Evolutionary conservation across 1,284 basidiomycete genomes (phyloP).

Genomic region (Trametes polyzona): DNA sequence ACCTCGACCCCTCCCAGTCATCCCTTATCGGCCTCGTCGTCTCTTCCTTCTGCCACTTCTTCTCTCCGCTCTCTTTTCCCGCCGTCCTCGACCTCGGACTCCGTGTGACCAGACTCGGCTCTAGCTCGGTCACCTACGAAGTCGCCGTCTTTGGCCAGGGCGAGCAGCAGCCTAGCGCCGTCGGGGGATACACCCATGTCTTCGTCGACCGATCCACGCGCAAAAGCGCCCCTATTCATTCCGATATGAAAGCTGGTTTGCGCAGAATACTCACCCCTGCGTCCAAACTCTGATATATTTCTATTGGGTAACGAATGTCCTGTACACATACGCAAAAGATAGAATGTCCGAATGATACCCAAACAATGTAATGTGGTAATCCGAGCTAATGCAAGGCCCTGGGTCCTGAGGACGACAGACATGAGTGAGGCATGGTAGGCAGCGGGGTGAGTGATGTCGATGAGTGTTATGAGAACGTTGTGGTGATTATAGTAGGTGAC

Average conservation of each 20-base stretch:
- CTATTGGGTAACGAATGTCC: too few species aligned
- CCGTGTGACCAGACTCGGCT: slow-evolving; percentile 65
- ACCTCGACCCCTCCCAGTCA: slow-evolving; percentile 41
- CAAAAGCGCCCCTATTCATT: slow-evolving; percentile 53
- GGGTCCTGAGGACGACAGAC: too few species aligned
- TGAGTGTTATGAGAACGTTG: too few species aligned
- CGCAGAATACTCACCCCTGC: slow-evolving; percentile 32
- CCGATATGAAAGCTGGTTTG: slow-evolving; percentile 47
- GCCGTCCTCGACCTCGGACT: slow-evolving; percentile 68
- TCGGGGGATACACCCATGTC: slow-evolving; percentile 83
- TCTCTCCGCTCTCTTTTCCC: slow-evolving; percentile 70
- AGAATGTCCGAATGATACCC: too few species aligned
- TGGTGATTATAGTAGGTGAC: too few species aligned
- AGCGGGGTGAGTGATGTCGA: too few species aligned
- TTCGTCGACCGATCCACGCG: slow-evolving; percentile 65
- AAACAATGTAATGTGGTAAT: too few species aligned
- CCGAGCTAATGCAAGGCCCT: too few species aligned
- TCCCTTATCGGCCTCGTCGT: slow-evolving; percentile 71
- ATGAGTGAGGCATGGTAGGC: too few species aligned
- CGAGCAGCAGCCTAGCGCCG: slow-evolving; percentile 53
- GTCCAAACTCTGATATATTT: slow-evolving; percentile 26
- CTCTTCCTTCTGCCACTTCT: slow-evolving; percentile 74
- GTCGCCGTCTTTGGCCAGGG: slow-evolving; percentile 69
- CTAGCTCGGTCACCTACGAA: slow-evolving; percentile 75
- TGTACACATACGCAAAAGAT: too few species aligned